Conservation (phyloP, 768 basidiomycete species). For the Fomitopsis pulvina region DNA sequence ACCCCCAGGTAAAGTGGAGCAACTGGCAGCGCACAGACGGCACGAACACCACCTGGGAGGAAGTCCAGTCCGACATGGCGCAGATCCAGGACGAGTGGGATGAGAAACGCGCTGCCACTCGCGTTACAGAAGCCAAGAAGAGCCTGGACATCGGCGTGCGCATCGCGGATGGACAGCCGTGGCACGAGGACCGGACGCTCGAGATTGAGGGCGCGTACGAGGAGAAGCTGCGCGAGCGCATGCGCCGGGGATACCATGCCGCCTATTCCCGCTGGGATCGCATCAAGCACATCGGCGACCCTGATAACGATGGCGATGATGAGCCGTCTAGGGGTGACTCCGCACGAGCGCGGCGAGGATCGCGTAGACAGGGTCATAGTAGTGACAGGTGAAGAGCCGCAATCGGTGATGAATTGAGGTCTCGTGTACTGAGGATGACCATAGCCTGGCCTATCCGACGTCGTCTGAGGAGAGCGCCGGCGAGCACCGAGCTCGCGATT, state of each 20-base stretch:
- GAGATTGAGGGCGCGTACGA: slow-evolving; percentile 8
- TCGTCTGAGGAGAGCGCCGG: slow-evolving; percentile 41
- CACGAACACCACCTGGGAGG: slow-evolving; percentile 50
- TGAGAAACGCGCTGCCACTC: slow-evolving; percentile 23
- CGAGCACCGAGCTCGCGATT: slow-evolving; percentile 51
- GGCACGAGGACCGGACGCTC: slow-evolving; percentile 7
- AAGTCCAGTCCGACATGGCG: slow-evolving; percentile 15
- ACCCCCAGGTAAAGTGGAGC: slow-evolving; percentile 42
- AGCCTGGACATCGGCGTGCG: slow-evolving; percentile 15
- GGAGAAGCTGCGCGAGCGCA: slow-evolving; percentile 2
- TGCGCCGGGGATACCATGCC: not conserved
- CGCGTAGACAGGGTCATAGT: not conserved
- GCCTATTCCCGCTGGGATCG: not conserved
- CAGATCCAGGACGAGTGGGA: slow-evolving; percentile 29
- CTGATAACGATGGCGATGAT: not conserved
- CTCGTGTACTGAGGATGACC: slow-evolving; percentile 50
- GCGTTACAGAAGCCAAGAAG: slow-evolving; percentile 23
- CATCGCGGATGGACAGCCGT: not conserved
- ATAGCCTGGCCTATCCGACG: slow-evolving; percentile 57
- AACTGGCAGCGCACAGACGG: slow-evolving; percentile 44
- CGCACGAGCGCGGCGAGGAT: not conserved
- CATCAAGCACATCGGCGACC: not conserved
- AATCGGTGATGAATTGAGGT: too few relatives aligned
- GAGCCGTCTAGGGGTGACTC: not conserved
- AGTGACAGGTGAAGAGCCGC: too few relatives aligned